Evolutionary conservation across 2,329 filamentous ascomycete species (phyloP).

Genomic region (Colletotrichum siamense): DNA sequence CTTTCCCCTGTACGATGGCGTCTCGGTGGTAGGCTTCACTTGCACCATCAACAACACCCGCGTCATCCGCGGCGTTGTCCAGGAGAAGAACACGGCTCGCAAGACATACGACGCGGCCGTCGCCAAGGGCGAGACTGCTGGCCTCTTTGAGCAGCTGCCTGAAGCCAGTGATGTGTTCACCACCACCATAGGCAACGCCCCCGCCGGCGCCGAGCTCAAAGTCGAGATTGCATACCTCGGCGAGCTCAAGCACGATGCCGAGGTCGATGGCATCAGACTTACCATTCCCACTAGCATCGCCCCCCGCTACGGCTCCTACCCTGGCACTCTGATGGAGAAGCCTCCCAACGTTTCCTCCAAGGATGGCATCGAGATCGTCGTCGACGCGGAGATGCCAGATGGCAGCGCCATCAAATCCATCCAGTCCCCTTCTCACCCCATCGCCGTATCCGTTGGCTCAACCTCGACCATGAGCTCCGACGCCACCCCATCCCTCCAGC

Average conservation of each 20-base stretch:
- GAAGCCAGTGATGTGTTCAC: conserved; percentile 70
- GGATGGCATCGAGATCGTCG: conserved; percentile 28
- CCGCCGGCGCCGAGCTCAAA: conserved; percentile 58
- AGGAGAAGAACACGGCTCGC: conserved; percentile 68
- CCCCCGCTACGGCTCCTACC: conserved; percentile 66
- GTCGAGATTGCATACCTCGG: conserved; percentile 72
- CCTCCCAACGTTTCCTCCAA: conserved; percentile 1
- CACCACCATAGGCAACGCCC: conserved; percentile 72
- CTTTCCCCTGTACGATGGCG: conserved; percentile 76
- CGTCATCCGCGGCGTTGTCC: conserved; percentile 68
- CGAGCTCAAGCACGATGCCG: conserved; percentile 75
- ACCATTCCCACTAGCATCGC: conserved; percentile 72
- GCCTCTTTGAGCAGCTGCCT: conserved; percentile 66
- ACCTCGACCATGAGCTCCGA: conserved; percentile 48
- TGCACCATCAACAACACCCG: conserved; percentile 64
- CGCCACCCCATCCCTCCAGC: conserved; percentile 57
- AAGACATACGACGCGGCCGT: conserved; percentile 65
- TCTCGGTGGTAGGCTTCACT: conserved; percentile 71
- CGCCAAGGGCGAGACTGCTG: conserved; percentile 64
- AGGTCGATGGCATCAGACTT: conserved; percentile 70
- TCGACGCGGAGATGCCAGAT: conserved; percentile 52
- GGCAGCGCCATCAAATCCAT: conserved; percentile 64
- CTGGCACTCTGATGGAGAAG: conserved; percentile 35
- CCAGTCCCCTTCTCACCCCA: conserved; percentile 71
- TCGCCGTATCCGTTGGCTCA: conserved; percentile 68